Evolutionary conservation across 139 green algal species (phyloP), one percentile per base, ranked within the genome.

Genomic region (Volvox africanus): DNA sequence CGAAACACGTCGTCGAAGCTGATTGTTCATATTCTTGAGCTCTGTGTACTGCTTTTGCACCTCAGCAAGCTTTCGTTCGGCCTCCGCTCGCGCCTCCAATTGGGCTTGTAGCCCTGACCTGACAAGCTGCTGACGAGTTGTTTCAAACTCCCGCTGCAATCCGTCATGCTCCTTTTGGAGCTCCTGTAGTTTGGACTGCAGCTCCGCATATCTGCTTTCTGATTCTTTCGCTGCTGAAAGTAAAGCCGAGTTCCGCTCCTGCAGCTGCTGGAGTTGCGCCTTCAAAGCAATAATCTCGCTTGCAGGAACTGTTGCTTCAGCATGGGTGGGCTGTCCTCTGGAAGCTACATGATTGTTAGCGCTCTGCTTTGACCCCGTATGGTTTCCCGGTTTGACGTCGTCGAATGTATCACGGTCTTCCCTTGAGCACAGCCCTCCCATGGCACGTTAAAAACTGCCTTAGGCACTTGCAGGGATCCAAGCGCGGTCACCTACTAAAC

Each of bases 21-120:
- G 86, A 20, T 90, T 90, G 73, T 90, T 83, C 71, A 90, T 65
- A 32, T 55, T 90, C 55, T 90, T 90, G 11, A 90, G 50, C 86
- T 90, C 71, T 22, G 32, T 18, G 55, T 77, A 90, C 50, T 90
- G 86, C 50, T 35, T 75, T 26, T 82, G 69, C 69, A 89, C 69
- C 44, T 89, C 85, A 6, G 85, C 85, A 6, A 89, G 69, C 69
- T 89, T 89, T 28, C 44, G 69, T 71, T 89, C 85, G 24, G 85
- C 68, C 28, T 89, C 69, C 35, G 44, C 2, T 68, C 80, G 83
- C 21, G 83, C 83, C 44, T 89, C 69, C 35, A 69, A 1, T 68
- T 89, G 83, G 33, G 83, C 83, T 32, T 44, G 33, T 18, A 81
- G 26, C 26, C 67, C 68, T 32, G 32, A 37, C 50, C 44, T 35